Percentiles rank a stretch among this genome's conserved stretches.
Conservation (phyloP, 2,329 filamentous ascomycete species). For the Claviceps digitariae region DNA sequence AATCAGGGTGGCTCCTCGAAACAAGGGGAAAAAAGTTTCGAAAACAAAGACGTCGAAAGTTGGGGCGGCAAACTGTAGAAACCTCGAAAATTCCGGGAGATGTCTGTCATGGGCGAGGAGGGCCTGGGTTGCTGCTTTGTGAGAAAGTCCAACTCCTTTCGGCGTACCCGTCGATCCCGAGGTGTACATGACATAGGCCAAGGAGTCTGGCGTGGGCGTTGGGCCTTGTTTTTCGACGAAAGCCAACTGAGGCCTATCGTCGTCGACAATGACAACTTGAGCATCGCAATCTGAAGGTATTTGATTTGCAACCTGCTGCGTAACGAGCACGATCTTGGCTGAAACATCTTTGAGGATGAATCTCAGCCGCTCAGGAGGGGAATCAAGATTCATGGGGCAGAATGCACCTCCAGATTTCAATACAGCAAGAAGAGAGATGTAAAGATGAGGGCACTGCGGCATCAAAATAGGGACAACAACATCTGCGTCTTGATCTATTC, state of each 20-base stretch:
- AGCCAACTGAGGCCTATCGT: not conserved
- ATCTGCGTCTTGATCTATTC: conserved; percentile 12
- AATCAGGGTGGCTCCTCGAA: conserved; percentile 59
- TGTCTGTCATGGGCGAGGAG: conserved; percentile 68
- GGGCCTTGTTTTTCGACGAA: conserved; percentile 6
- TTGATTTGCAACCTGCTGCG: conserved; percentile 28
- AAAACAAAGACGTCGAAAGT: conserved; percentile 94
- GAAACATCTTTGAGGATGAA: conserved; percentile 72
- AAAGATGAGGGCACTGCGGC: conserved; percentile 64
- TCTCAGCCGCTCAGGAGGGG: conserved; percentile 59
- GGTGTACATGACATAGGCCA: conserved; percentile 90
- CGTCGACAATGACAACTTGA: conserved; percentile 23
- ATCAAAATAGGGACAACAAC: conserved; percentile 62
- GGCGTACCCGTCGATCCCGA: conserved; percentile 81
- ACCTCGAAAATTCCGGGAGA: conserved; percentile 63
- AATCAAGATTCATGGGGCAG: conserved; percentile 69
- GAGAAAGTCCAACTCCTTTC: conserved; percentile 76
- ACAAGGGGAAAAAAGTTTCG: conserved; percentile 82
- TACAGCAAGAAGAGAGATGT: conserved; percentile 63
- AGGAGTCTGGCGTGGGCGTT: conserved; percentile 20
- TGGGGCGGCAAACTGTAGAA: conserved; percentile 82
- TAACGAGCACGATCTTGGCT: conserved; percentile 56
- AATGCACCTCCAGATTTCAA: conserved; percentile 75
- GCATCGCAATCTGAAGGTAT: conserved; percentile 22
- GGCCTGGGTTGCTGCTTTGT: conserved; percentile 67